A percentile compares a stretch with the other conserved stretches of the same genome.
phyloP scores from a whole-genome alignment of 148 eudicot species.

The Rhododendron simsii region DNA sequence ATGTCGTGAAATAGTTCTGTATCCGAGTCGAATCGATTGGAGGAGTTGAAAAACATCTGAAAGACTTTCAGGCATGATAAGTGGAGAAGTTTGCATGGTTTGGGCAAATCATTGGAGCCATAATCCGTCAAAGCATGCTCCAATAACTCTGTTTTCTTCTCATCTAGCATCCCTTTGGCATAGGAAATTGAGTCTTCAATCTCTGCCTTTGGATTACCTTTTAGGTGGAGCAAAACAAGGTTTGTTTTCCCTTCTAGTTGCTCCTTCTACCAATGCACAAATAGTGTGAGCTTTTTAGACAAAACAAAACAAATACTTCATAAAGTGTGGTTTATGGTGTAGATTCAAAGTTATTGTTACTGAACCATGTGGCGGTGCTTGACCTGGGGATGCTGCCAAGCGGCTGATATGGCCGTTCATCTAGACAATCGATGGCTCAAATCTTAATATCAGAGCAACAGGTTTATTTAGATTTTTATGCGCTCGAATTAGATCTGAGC shows the following conservation, averaged over 20 bases:
- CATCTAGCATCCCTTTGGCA: background rate
- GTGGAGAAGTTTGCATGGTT: conserved; percentile 26
- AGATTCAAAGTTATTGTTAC: no score
- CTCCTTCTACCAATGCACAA: conserved; percentile 33
- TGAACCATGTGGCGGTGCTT: no score
- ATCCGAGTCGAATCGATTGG: conserved; percentile 26
- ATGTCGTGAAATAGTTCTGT: conserved; percentile 29
- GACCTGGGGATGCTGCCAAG: no score
- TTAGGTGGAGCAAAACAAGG: conserved; percentile 27
- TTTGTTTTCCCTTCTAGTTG: conserved; percentile 33
- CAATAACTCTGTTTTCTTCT: conserved; percentile 25
- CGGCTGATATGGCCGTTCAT: no score
- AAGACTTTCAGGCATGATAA: conserved; percentile 29
- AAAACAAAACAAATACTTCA: background rate
- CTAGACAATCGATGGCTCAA: no score
- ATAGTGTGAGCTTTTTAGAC: background rate
- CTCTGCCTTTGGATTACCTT: conserved; percentile 21
- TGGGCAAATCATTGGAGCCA: conserved; percentile 14
- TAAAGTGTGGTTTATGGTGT: no score
- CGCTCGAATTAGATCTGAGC: no score
- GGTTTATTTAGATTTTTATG: no score
- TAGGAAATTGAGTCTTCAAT: no score
- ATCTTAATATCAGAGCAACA: no score
- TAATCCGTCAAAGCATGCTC: conserved; percentile 21
- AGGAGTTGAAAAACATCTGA: conserved; percentile 39